Conservation (phyloP, 768 basidiomycete species). For the Phanerochaete carnosa region DNA sequence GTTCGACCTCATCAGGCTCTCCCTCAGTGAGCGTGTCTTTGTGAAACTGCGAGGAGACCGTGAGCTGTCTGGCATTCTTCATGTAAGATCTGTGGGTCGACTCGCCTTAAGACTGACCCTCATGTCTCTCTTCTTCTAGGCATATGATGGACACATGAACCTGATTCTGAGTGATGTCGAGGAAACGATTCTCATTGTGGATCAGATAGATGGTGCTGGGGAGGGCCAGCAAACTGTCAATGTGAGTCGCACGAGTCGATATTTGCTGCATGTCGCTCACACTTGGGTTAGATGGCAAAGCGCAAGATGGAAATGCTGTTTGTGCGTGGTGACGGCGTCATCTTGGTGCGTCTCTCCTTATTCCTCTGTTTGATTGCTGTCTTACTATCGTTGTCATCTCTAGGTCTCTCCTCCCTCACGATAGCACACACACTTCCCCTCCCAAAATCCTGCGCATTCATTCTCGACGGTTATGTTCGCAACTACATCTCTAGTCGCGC, state of each 20-base stretch:
- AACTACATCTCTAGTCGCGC: not conserved
- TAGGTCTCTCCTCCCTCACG: slow-evolving; percentile 83
- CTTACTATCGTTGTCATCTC: not conserved
- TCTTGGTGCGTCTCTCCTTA: slow-evolving; percentile 58
- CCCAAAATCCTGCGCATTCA: not conserved
- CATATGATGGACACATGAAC: slow-evolving; percentile 99
- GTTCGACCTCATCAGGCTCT: slow-evolving; percentile 94
- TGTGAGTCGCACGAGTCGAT: slow-evolving; percentile 33
- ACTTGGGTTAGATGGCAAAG: slow-evolving; percentile 67
- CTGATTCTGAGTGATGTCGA: slow-evolving; percentile 96
- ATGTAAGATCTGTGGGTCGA: slow-evolving; percentile 51
- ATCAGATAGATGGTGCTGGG: slow-evolving; percentile 64
- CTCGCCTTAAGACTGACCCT: slow-evolving; percentile 6
- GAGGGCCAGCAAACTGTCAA: slow-evolving; percentile 55
- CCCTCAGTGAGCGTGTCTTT: slow-evolving; percentile 96
- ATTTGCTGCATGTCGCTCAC: not conserved
- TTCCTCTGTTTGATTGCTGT: not conserved
- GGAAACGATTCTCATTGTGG: slow-evolving; percentile 96
- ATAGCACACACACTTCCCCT: not conserved
- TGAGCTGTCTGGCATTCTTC: slow-evolving; percentile 86
- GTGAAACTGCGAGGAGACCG: slow-evolving; percentile 96
- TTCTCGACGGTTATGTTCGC: not conserved
- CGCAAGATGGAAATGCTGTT: slow-evolving; percentile 98
- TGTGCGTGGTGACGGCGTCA: slow-evolving; percentile 95
- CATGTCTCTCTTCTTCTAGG: slow-evolving; percentile 45